Base-by-base conservation (phyloP, 352 stramenopile genomes). In the Lagenidium giganteum region DNA sequence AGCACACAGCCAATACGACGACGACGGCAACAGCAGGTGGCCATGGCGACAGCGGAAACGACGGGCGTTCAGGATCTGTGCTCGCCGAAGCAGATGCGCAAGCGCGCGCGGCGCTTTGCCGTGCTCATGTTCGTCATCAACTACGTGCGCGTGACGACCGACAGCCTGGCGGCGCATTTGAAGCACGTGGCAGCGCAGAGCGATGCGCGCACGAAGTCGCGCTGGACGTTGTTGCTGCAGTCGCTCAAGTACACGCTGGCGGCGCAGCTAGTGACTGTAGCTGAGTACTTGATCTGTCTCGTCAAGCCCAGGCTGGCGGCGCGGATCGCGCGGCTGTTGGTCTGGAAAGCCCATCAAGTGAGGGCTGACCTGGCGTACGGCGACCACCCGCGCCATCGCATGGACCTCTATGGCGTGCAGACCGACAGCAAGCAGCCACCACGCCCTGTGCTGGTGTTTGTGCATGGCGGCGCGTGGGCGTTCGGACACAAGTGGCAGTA, bases 401-500 rank as follows among this genome's bases (percentile, higher is more conserved):
- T 84, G 4, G 69, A 84, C 38, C 34, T 84, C 21, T 82, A 81
- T 29, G 71, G 68, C n/a, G 58, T 64, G 23, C 23, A 70, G 18
- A n/a, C n/a, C n/a, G n/a, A n/a, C n/a, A n/a, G n/a, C n/a, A n/a
- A n/a, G n/a, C n/a, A n/a, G n/a, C n/a, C n/a, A n/a, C 34, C 14
- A 4, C 48, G 38, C 11, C 86, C 86, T 9, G 79, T 96, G 22
- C 45, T 97, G 5, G 66, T 97, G 23, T 97, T 97, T 42, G 61
- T 95, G 47, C 81, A 89, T 13, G 88, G 88, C 34, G 87, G 83
- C n/a, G 72, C 67, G 11, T 85, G 69, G 69, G 70, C 69, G 13
- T 79, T 81, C 22, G 70, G 63, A 2, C 65, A 80, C 47, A 79
- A 83, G 51, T 85, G 68, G 67, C 69, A 85, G 50, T 85, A 79